Evolutionary conservation across 2,329 filamentous ascomycete genomes (phyloP).

Genomic region (Phialocephala subalpina): DNA sequence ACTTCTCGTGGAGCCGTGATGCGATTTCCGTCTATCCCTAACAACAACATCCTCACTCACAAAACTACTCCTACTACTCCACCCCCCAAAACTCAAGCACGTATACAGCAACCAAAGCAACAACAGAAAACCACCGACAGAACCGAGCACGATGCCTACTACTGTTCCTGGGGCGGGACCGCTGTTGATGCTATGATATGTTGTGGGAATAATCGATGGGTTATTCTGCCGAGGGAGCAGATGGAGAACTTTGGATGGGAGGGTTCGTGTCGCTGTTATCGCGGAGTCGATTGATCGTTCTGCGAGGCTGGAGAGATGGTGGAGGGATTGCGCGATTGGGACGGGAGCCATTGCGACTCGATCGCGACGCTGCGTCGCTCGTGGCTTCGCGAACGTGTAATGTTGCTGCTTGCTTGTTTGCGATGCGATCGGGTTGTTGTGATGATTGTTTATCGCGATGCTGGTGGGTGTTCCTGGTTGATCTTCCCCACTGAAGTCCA

Average conservation of each 20-base stretch:
- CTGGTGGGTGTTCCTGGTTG: constrained; percentile 7
- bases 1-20: constrained; percentile 29
- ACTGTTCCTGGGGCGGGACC: constrained; percentile 64
- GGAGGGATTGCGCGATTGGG: constrained; percentile 10
- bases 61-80: constrained; percentile 21
- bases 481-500: constrained; percentile 17
- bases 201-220: constrained; percentile 61
- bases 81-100: constrained; percentile 34
- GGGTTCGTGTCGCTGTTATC: constrained; percentile 19
- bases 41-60: constrained; percentile 35
- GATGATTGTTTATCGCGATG: constrained; percentile 16
- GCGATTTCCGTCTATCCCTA: constrained; percentile 31
- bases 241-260: background rate
- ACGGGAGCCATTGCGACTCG: constrained; percentile 34
- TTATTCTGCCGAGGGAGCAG: constrained; percentile 17
- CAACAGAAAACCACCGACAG: constrained; percentile 60
- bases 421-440: constrained; percentile 10
- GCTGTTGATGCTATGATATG: constrained; percentile 61
- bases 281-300: constrained; percentile 13
- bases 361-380: background rate
- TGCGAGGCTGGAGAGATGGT: constrained; percentile 12
- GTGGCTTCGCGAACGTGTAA: background rate
- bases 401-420: background rate
- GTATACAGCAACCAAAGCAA: constrained; percentile 58
- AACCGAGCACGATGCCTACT: constrained; percentile 65